These are phyloP conservation scores for Tagetes erecta DNA, from an alignment of 129 eudicot genomes.

Conservation along the genomic window DNA sequence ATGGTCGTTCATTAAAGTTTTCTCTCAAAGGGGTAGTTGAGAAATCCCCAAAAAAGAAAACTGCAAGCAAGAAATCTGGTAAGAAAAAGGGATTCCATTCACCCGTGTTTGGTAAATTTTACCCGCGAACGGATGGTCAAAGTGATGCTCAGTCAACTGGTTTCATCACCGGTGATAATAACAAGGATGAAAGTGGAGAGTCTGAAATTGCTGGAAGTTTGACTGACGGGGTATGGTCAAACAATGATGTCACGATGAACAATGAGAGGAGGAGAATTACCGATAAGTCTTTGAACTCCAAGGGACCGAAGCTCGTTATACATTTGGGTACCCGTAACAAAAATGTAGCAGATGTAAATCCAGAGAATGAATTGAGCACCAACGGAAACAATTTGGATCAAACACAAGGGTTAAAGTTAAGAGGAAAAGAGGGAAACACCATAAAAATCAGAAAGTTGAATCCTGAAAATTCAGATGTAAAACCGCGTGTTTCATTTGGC, in stretches of 20 bases:
- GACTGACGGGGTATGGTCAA: conserved; percentile 46
- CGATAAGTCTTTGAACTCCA: conserved; percentile 44
- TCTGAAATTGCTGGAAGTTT: conserved; percentile 49
- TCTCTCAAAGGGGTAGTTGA: conserved; percentile 72
- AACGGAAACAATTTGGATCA: conserved; percentile 49
- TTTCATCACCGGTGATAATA: conserved; percentile 30
- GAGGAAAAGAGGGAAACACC: conserved; percentile 53
- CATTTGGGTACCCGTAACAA: conserved; percentile 67
- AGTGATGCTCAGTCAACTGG: conserved; percentile 47
- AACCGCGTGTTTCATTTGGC: conserved; percentile 40
- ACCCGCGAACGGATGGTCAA: conserved; percentile 41
- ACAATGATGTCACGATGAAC: conserved; percentile 43
- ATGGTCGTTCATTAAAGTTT: conserved; percentile 63
- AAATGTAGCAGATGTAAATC: conserved; percentile 46
- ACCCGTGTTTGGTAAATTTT: conserved; percentile 27
- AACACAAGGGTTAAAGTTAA: conserved; percentile 42
- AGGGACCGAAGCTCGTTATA: conserved; percentile 85
- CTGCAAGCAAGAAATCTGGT: conserved; percentile 55
- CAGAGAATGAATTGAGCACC: conserved; percentile 39
- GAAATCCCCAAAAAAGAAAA: conserved; percentile 67
- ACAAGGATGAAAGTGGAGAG: conserved; percentile 50
- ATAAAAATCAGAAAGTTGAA: conserved; percentile 59
- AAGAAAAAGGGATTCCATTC: conserved; percentile 46
- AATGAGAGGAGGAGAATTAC: conserved; percentile 37
- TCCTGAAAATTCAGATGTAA: conserved; percentile 30